Conservation (phyloP, 2,329 filamentous ascomycete genomes). For the Hymenoscyphus repandus region DNA sequence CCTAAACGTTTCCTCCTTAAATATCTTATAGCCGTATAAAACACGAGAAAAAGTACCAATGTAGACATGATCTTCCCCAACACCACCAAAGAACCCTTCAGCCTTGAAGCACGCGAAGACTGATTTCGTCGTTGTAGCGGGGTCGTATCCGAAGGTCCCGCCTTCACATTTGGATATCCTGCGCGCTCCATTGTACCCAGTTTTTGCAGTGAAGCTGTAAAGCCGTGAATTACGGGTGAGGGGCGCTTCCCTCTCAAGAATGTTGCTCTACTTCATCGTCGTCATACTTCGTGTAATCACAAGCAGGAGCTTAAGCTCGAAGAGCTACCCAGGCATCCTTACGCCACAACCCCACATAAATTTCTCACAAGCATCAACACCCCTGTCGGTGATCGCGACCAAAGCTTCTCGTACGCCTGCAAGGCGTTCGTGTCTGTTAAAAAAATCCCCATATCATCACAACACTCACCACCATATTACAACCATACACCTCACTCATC, state of each 20-base stretch:
- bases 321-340: too few species aligned
- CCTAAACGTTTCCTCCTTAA: not conserved
- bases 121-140: constrained; percentile 2
- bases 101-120: not conserved
- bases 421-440: too few species aligned
- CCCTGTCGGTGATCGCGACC: too few species aligned
- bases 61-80: not conserved
- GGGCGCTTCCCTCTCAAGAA: not conserved
- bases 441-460: not conserved
- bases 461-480: not conserved
- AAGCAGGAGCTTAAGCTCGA: too few species aligned
- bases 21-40: not conserved
- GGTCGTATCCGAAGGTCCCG: constrained; percentile 18
- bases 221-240: not conserved
- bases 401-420: too few species aligned
- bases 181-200: not conserved
- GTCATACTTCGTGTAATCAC: too few species aligned
- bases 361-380: too few species aligned
- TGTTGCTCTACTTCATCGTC: too few species aligned
- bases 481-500: not conserved
- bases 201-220: not conserved
- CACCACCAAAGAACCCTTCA: not conserved
- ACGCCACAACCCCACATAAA: too few species aligned
- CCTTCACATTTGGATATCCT: constrained; percentile 14
- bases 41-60: constrained; percentile 4